These are phyloP conservation scores for Litsea cubeba DNA, from an alignment of 164 flowering plant genomes.

Conservation along the genomic window DNA sequence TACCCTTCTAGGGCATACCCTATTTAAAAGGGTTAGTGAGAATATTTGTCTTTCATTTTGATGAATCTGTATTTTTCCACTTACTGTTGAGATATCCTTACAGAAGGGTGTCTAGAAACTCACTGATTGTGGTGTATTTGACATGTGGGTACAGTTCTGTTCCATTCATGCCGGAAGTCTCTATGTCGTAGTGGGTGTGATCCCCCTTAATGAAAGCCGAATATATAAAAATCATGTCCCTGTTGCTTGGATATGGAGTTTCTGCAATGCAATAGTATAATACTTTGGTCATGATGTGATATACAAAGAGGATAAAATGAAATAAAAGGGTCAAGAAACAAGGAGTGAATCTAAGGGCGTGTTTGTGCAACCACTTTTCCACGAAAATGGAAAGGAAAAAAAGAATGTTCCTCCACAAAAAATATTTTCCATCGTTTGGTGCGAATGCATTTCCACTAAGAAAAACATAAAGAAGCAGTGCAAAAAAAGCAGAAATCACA, in stretches of 20 bases:
- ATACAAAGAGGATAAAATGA: background rate
- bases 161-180: slow-evolving; percentile 54
- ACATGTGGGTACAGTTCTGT: slow-evolving; percentile 62
- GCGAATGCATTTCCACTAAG: too few species aligned
- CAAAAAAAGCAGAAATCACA: too few species aligned
- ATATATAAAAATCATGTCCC: slow-evolving; percentile 58
- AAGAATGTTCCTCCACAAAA: too few species aligned
- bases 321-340: background rate
- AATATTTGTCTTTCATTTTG: background rate
- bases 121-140: slow-evolving; percentile 59
- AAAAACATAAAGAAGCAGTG: too few species aligned
- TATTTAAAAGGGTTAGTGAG: background rate
- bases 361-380: too few species aligned
- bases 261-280: slow-evolving; percentile 35
- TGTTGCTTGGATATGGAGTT: slow-evolving; percentile 65
- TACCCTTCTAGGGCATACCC: background rate
- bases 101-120: slow-evolving; percentile 49
- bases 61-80: background rate
- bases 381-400: too few species aligned
- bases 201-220: slow-evolving; percentile 80
- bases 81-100: slow-evolving; percentile 7
- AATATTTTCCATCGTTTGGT: too few species aligned
- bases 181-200: slow-evolving; percentile 68
- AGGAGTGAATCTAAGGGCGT: background rate
- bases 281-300: background rate